phyloP scores from a whole-genome alignment of 192 early-diverging fungal genomes.

The Backusella mclennaniae region DNA sequence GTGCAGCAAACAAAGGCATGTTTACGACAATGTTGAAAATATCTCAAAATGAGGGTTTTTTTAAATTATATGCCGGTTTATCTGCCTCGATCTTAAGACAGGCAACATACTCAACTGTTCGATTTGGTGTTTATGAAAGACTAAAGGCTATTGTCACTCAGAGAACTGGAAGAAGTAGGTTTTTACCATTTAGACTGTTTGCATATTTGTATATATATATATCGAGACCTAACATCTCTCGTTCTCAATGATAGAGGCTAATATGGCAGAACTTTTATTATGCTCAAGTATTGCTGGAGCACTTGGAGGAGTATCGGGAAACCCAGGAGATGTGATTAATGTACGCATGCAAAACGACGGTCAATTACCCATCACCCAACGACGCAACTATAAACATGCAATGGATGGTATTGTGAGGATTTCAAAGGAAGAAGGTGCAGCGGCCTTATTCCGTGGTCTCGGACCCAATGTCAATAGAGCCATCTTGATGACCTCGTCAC shows the following conservation, averaged over 20 bases:
- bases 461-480: constrained; percentile 88
- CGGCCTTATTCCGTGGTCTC: constrained; percentile 83
- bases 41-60: constrained; percentile 31
- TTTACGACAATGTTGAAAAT: constrained; percentile 70
- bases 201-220: background rate
- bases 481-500: constrained; percentile 76
- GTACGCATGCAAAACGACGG: constrained; percentile 82
- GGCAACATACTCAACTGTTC: constrained; percentile 74
- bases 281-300: constrained; percentile 47
- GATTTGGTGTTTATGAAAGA: constrained; percentile 72
- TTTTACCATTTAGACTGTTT: background rate
- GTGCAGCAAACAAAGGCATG: constrained; percentile 33
- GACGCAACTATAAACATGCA: constrained; percentile 75
- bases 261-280: constrained; percentile 33
- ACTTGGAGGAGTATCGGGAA: constrained; percentile 67
- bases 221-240: background rate
- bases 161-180: constrained; percentile 44
- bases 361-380: constrained; percentile 53
- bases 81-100: constrained; percentile 72
- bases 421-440: constrained; percentile 67
- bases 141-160: constrained; percentile 51
- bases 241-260: constrained; percentile 1
- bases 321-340: constrained; percentile 76
- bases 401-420: constrained; percentile 74
- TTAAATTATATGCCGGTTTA: constrained; percentile 35